Conservation (phyloP, 495 filamentous ascomycete species). For the Xylaria curta region DNA sequence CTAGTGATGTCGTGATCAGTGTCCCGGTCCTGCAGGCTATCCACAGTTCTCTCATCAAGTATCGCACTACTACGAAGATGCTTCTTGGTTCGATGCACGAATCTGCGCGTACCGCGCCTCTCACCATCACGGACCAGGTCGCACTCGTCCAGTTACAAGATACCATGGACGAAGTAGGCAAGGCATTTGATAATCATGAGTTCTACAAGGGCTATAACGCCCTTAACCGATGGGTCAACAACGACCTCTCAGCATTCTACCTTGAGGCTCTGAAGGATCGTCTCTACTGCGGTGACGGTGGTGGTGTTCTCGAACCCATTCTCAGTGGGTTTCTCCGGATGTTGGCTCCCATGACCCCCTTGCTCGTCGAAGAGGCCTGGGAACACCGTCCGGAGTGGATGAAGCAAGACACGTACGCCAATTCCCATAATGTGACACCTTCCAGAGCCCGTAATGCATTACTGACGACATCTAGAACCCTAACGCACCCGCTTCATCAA, state of each 20-base stretch:
- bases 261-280: constrained; percentile 90
- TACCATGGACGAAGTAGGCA: constrained; percentile 63
- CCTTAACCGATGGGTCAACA: constrained; percentile 79
- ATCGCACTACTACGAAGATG: constrained; percentile 85
- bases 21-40: constrained; percentile 74
- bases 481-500: constrained; percentile 48
- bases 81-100: constrained; percentile 79
- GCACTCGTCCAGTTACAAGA: constrained; percentile 75
- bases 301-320: constrained; percentile 72
- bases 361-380: constrained; percentile 90
- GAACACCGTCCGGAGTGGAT: constrained; percentile 71
- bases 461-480: constrained; percentile 23
- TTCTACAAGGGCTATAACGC: constrained; percentile 79
- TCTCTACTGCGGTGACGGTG: constrained; percentile 77
- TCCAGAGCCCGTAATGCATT: not conserved
- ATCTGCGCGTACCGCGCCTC: constrained; percentile 53
- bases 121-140: constrained; percentile 70
- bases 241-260: constrained; percentile 90
- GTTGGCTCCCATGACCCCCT: constrained; percentile 79
- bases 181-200: constrained; percentile 71
- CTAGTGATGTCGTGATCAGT: constrained; percentile 80
- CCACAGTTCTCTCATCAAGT: constrained; percentile 79
- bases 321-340: constrained; percentile 74
- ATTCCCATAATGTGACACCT: not conserved
- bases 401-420: constrained; percentile 50